Conservation (phyloP, 768 basidiomycete genomes). For the Russula compacta region DNA sequence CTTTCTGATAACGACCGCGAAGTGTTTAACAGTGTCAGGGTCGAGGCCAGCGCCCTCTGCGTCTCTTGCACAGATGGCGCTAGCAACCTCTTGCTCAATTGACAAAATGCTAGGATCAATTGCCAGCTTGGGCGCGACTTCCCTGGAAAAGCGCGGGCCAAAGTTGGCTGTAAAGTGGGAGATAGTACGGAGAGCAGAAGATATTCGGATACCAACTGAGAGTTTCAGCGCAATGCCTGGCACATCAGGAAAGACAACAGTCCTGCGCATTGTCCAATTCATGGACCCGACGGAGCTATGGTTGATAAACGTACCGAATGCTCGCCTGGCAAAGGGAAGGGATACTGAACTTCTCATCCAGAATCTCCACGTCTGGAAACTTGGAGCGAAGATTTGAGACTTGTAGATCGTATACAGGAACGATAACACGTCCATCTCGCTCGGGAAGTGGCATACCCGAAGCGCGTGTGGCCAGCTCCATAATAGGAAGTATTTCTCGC, state of each 20-base stretch:
- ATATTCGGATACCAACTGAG: slow-evolving; percentile 47
- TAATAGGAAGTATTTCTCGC: slow-evolving; percentile 27
- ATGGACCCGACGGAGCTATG: not conserved
- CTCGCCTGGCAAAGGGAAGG: slow-evolving; percentile 43
- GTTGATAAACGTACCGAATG: slow-evolving; percentile 34
- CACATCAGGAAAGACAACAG: slow-evolving; percentile 38
- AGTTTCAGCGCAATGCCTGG: slow-evolving; percentile 41
- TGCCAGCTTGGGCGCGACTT: slow-evolving; percentile 40
- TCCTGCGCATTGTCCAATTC: slow-evolving; percentile 24
- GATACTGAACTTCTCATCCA: slow-evolving; percentile 35
- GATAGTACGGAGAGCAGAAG: slow-evolving; percentile 48
- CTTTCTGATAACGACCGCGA: slow-evolving; percentile 41
- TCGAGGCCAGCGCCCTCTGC: slow-evolving; percentile 24
- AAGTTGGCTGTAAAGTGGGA: slow-evolving; percentile 51
- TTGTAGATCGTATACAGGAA: slow-evolving; percentile 50
- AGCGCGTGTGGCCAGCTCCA: slow-evolving; percentile 28
- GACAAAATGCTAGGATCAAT: slow-evolving; percentile 35
- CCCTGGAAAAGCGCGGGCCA: slow-evolving; percentile 45
- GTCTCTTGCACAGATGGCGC: slow-evolving; percentile 34
- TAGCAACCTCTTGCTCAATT: slow-evolving; percentile 42
- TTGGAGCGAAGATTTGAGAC: slow-evolving; percentile 35
- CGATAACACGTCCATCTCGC: slow-evolving; percentile 28
- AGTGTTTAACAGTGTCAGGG: slow-evolving; percentile 43
- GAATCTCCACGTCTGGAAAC: slow-evolving; percentile 34
- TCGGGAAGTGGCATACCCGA: slow-evolving; percentile 24